phyloP scores from a whole-genome alignment of 345 rosid species.

The Syzygium aromaticum region DNA sequence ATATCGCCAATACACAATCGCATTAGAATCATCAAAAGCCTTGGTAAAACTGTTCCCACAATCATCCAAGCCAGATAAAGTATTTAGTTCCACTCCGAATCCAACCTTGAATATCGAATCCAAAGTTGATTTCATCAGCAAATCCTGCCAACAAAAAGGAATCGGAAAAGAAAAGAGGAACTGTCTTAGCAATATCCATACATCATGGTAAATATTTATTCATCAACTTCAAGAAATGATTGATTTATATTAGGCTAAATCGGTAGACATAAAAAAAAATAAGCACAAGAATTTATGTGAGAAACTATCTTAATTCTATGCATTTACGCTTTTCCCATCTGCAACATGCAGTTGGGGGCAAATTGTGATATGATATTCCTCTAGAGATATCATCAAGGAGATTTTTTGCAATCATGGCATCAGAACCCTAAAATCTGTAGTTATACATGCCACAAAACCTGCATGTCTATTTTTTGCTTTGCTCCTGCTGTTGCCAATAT shows the following conservation, averaged over 20 bases:
- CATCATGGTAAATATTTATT: not conserved
- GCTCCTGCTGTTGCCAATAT: conserved; percentile 15
- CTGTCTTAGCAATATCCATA: not conserved
- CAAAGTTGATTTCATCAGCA: conserved; percentile 27
- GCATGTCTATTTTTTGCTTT: conserved; percentile 18
- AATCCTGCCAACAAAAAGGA: conserved; percentile 14
- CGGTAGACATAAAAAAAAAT: not conserved
- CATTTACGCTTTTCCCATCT: not conserved
- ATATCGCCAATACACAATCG: conserved; percentile 18
- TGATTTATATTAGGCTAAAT: not conserved
- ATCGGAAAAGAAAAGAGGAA: not conserved
- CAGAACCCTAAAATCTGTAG: not conserved
- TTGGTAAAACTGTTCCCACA: conserved; percentile 15
- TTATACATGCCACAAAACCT: conserved; percentile 12
- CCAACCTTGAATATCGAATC: conserved; percentile 37
- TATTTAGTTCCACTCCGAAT: conserved; percentile 27
- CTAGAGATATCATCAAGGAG: not conserved
- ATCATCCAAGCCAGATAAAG: conserved; percentile 17
- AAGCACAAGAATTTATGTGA: not conserved
- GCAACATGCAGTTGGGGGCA: not conserved
- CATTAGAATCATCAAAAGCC: conserved; percentile 34
- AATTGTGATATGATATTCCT: not conserved
- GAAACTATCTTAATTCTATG: not conserved
- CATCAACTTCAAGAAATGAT: not conserved
- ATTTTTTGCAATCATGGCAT: not conserved